Evolutionary conservation across 306 rosid species (phyloP), one percentile per base, ranked within the genome.

Genomic region (Cicer arietinum): DNA sequence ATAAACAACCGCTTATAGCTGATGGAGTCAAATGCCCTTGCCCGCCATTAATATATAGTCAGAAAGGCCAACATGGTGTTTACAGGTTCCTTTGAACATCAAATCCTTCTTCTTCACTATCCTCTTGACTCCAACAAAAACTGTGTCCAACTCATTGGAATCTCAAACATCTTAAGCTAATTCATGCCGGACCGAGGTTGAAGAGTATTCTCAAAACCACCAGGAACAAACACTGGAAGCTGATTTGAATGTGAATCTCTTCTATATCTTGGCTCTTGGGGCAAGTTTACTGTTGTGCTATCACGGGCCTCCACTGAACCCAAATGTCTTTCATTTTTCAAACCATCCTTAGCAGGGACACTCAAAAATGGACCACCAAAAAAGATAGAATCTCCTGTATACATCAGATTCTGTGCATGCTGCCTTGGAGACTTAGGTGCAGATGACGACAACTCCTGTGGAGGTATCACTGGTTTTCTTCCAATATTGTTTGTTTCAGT

Each of bases 351-450:
- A n/a, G 83, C 82, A 14, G 94, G 88, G 60, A 72, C 88, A 71
- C 89, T 90, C 81, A 94, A 72, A 7, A 90, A 86, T 1, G 98
- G 98, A 65, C 98, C 98, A 1, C 98, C 96, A 39, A 85, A 94
- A 85, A 94, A 94, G 76, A 94, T 94, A 77, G 97, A 94, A 35
- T 91, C 96, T 70, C 98, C 97, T 1, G 98, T 86, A 85, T 94
- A 94, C 85, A 75, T 90, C 79, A 94, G 90, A 77, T 90, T 91
- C 74, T 94, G 94, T 1, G 84, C 35, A 58, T 82, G 88, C 77
- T 85, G 89, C 68, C 71, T 76, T 61, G 90, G 87, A 86, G 88
- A 56, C 75, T 80, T 85, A 37, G 73, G 83, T 11, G 80, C 71
- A 17, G 94, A 88, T 39, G 94, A 87, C 62, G 90, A 77, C 41